Evolutionary conservation across 2,329 filamentous ascomycete genomes (phyloP), one percentile per base, ranked within the genome.

Genomic region (Magnaporthiopsis poae): DNA sequence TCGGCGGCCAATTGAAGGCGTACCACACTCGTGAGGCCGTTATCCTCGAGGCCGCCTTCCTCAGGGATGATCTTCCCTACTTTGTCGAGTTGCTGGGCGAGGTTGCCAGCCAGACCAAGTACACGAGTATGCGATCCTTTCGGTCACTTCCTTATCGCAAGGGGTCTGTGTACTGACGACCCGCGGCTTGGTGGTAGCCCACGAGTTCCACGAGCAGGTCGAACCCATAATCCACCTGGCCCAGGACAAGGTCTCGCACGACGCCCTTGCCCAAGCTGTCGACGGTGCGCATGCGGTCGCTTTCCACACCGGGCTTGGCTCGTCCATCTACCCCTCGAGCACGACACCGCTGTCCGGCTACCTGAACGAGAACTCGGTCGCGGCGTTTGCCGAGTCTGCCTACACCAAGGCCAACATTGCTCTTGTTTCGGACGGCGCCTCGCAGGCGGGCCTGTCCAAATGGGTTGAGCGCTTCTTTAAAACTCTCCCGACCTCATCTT

Each of bases 401-500:
- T 99, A 95, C 80, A 84, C 88, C 73, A 96, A 96, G 84, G 81
- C 89, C 74, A 97, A 96, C 80, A 89, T 99, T 72, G 92, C 94
- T 69, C 82, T 99, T 70, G 89, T 98, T 71, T 92, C 91, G 74
- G 96, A 96, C 74, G 95, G 95, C 71, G 89, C 92, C 70, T 88
- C 88, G 71, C 84, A 91, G 71, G 81, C 84, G 67, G 87, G 90
- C 69, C 82, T 98, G 71, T 85, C 86, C 74, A 96, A 95, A 82
- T 98, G 94, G 93, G 88, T 96, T 70, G 87, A 88, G 75, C 88
- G 96, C 76, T 97, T 97, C 86, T 98, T 99, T 84, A 87, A 88
- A 77, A 83, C 84, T 68, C 82, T 90, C 64, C 84, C 88, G 67
- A 77, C 82, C 72, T 78, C 82, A 70, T 76, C 84, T 69, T 77